These are phyloP conservation scores for Pythium chondricola DNA, from an alignment of 352 stramenopile species.

Conservation along the genomic window DNA sequence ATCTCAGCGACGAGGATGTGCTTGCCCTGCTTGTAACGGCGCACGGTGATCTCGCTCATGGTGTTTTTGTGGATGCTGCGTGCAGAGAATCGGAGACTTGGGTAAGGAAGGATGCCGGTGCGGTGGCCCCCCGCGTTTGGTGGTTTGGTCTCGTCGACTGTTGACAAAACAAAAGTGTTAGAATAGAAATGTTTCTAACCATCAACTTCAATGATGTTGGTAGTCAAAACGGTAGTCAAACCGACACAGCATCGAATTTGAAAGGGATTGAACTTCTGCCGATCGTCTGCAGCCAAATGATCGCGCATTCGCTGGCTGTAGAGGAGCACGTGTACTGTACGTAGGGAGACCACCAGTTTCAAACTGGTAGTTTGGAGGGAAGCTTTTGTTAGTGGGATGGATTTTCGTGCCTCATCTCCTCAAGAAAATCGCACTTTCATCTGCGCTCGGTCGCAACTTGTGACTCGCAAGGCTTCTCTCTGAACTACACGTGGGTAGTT, in stretches of 20 bases:
- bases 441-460: too few relatives aligned
- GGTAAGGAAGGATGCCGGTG: neutral
- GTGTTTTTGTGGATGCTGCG: too few relatives aligned
- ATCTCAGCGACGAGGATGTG: slow-evolving; percentile 74
- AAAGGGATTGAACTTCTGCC: slow-evolving; percentile 14
- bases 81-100: neutral
- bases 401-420: too few relatives aligned
- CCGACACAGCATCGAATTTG: slow-evolving; percentile 2
- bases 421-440: too few relatives aligned
- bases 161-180: slow-evolving; percentile 17
- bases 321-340: too few relatives aligned
- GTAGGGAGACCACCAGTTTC: too few relatives aligned
- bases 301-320: slow-evolving; percentile 7
- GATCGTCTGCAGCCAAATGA: slow-evolving; percentile 2
- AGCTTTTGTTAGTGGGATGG: too few relatives aligned
- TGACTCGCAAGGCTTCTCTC: too few relatives aligned
- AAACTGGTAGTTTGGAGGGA: too few relatives aligned
- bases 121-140: neutral
- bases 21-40: slow-evolving; percentile 35
- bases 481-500: too few relatives aligned
- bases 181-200: neutral
- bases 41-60: slow-evolving; percentile 27
- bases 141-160: neutral
- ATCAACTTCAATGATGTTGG: slow-evolving; percentile 17
- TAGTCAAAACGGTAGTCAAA: neutral